Evolutionary conservation across 78 protist species (phyloP).

Genomic region (Neovahlkampfia damariscottae): DNA sequence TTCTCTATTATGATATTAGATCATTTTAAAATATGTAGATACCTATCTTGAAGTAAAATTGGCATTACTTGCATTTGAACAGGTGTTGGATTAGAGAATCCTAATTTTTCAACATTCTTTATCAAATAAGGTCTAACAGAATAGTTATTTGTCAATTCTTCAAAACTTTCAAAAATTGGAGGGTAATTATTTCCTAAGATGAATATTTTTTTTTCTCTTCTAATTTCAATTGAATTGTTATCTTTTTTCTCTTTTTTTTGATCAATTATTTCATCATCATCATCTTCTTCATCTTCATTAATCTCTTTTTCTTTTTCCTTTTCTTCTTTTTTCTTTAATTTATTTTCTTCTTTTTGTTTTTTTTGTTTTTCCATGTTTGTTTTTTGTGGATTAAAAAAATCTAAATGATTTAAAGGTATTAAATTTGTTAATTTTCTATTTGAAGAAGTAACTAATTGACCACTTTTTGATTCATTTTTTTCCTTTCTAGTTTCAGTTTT

Average conservation of each 20-base stretch:
- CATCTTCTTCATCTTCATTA: neutral
- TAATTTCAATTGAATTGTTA: too few relatives aligned
- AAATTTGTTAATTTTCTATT: neutral
- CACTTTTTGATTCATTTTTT: neutral
- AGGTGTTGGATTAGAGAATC: slow-evolving; percentile 18
- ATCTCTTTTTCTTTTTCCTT: neutral
- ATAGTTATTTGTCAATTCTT: neutral
- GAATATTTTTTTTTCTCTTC: too few relatives aligned
- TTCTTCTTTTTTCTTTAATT: neutral
- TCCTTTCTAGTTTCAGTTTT: too few relatives aligned
- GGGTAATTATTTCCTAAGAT: neutral
- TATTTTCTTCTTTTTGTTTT: neutral
- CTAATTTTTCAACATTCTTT: neutral
- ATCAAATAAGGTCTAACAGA: neutral
- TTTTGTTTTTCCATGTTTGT: neutral
- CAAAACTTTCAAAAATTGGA: neutral
- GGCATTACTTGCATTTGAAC: slow-evolving; percentile 45
- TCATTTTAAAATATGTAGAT: too few relatives aligned
- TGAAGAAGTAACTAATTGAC: neutral
- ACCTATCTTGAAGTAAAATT: slow-evolving; percentile 22
- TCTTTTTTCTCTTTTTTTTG: neutral
- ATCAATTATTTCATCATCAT: neutral
- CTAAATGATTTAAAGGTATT: neutral
- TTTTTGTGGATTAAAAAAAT: neutral
- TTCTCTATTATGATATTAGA: too few relatives aligned